Evolutionary conservation across 2,329 filamentous ascomycete species (phyloP).

Genomic region (Aspergillus candidus): DNA sequence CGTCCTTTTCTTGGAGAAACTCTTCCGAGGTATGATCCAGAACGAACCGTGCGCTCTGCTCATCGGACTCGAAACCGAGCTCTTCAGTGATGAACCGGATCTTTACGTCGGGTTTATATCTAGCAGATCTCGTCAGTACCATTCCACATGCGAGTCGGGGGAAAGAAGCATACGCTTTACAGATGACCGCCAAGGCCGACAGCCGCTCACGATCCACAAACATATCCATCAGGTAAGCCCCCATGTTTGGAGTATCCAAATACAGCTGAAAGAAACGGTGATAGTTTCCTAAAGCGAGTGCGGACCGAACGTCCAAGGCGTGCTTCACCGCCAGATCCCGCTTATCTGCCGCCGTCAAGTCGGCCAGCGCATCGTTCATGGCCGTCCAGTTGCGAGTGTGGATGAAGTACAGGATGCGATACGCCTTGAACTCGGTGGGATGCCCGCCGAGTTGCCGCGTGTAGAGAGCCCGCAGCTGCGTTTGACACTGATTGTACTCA

Average conservation of each 20-base stretch:
- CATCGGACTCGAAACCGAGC: constrained; percentile 88
- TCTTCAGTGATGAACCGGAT: constrained; percentile 92
- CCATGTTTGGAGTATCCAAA: constrained; percentile 91
- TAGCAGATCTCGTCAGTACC: constrained; percentile 49
- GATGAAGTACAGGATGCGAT: constrained; percentile 99
- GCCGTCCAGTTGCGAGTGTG: constrained; percentile 97
- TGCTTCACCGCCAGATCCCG: constrained; percentile 77
- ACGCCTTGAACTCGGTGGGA: constrained; percentile 93
- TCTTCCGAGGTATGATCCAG: constrained; percentile 70
- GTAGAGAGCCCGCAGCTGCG: constrained; percentile 89
- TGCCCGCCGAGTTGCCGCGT: constrained; percentile 80
- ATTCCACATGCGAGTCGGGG: neutral
- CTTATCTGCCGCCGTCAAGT: constrained; percentile 98
- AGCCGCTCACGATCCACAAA: constrained; percentile 92
- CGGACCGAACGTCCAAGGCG: constrained; percentile 83
- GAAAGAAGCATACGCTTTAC: constrained; percentile 73
- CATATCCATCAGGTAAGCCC: constrained; percentile 98
- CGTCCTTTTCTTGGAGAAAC: constrained; percentile 69
- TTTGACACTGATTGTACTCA: constrained; percentile 99
- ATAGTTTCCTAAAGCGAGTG: constrained; percentile 89
- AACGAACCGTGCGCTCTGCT: constrained; percentile 85
- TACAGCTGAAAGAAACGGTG: constrained; percentile 98
- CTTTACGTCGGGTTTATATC: constrained; percentile 86
- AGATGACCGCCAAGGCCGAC: constrained; percentile 82
- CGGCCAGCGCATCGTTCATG: constrained; percentile 95